Evolutionary conservation across 768 basidiomycete genomes (phyloP).

Genomic region (Gloeostereum incarnatum): DNA sequence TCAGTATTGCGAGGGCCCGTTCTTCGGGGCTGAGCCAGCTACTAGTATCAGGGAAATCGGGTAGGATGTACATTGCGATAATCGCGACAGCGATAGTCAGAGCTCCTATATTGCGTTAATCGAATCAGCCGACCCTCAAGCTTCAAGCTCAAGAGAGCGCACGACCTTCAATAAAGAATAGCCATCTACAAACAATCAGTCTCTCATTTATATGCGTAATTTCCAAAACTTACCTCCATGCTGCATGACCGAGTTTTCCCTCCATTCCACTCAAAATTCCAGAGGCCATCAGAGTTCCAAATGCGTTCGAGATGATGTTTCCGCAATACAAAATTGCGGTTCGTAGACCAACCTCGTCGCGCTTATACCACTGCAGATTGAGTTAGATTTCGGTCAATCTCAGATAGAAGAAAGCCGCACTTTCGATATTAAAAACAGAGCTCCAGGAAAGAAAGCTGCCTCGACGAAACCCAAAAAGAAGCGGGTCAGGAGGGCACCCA

Average conservation of each 20-base stretch:
- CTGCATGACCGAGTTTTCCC: constrained; percentile 34
- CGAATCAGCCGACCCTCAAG: too few relatives aligned
- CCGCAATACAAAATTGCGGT: constrained; percentile 37
- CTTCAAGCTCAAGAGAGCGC: too few relatives aligned
- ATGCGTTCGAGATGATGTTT: constrained; percentile 45
- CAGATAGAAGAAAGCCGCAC: background rate
- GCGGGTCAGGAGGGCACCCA: constrained; percentile 28
- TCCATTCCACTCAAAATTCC: constrained; percentile 39
- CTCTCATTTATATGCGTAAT: constrained; percentile 3
- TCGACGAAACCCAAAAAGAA: constrained; percentile 35
- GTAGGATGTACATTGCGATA: constrained; percentile 33
- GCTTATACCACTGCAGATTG: constrained; percentile 26
- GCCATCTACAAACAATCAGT: constrained; percentile 25
- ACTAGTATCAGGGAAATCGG: constrained; percentile 34
- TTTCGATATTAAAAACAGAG: constrained; percentile 20
- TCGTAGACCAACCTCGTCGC: constrained; percentile 30
- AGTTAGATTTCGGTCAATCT: background rate
- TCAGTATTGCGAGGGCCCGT: constrained; percentile 29
- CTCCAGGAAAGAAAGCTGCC: constrained; percentile 36
- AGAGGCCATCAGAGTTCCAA: constrained; percentile 37
- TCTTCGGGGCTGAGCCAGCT: constrained; percentile 26
- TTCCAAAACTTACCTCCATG: constrained; percentile 34
- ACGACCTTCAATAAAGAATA: constrained; percentile 42
- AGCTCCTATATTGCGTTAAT: too few relatives aligned
- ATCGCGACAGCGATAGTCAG: constrained; percentile 36